Evolutionary conservation across 2,329 filamentous ascomycete genomes (phyloP).

Genomic region (Hymenoscyphus albidus): DNA sequence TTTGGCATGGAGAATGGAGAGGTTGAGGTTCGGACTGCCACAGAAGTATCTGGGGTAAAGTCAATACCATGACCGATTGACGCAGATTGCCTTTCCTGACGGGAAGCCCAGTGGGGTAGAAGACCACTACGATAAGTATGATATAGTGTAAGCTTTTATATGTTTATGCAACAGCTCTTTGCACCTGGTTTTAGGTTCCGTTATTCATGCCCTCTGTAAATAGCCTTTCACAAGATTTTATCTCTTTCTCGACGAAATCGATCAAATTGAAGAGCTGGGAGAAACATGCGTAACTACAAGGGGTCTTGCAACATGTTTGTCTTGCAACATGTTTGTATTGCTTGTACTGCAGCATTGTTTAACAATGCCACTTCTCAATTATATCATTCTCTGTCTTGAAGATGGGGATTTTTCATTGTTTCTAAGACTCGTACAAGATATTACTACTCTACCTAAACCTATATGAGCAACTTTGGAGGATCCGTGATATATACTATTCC

Average conservation of each 20-base stretch:
- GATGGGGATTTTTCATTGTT: too few relatives aligned
- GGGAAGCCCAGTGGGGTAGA: neutral
- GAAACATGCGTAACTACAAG: neutral
- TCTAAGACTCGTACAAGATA: too few relatives aligned
- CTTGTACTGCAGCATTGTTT: too few relatives aligned
- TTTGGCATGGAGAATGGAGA: constrained; percentile 83
- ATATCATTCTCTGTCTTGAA: too few relatives aligned
- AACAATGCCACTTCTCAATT: too few relatives aligned
- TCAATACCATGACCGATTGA: constrained; percentile 23
- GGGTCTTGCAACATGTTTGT: neutral
- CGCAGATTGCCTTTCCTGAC: neutral
- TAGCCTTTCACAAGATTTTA: neutral
- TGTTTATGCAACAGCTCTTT: neutral
- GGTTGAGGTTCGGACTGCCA: constrained; percentile 52
- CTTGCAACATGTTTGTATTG: too few relatives aligned
- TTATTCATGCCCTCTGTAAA: neutral
- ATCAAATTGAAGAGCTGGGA: neutral
- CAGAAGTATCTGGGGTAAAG: constrained; percentile 30
- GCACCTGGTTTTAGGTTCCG: neutral
- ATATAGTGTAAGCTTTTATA: neutral
- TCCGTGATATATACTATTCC: too few relatives aligned
- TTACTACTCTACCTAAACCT: too few relatives aligned
- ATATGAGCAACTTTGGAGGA: too few relatives aligned
- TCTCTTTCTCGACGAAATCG: neutral
- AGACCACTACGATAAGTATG: neutral